Evolutionary conservation across 192 early-diverging fungal genomes (phyloP).

Genomic region (Backusella tuberculispora): DNA sequence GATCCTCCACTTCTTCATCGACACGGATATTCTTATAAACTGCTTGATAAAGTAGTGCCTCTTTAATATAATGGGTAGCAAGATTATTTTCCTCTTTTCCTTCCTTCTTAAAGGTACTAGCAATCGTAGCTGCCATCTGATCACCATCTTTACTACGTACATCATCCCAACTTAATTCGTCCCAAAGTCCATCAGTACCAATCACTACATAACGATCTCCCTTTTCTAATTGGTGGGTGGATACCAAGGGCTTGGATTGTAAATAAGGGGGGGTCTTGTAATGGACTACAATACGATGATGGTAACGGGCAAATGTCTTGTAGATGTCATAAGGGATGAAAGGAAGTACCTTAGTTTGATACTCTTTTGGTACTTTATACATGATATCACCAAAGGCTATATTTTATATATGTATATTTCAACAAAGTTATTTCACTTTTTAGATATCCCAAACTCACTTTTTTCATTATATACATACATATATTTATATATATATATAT

Average conservation of each 20-base stretch:
- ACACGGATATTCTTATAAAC: conserved; percentile 29
- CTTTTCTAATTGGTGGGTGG: conserved; percentile 57
- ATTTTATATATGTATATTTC: conserved; percentile 60
- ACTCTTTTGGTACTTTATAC: conserved; percentile 56
- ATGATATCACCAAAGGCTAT: conserved; percentile 71
- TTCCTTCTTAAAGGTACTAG: conserved; percentile 15
- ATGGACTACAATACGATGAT: conserved; percentile 43
- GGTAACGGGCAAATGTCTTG: conserved; percentile 39
- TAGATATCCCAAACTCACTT: no score
- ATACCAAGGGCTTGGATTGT: conserved; percentile 74
- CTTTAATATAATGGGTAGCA: conserved; percentile 32
- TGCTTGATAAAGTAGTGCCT: conserved; percentile 30
- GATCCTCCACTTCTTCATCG: conserved; percentile 1
- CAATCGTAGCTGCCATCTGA: conserved; percentile 51
- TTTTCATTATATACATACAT: no score
- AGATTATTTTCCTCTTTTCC: conserved; percentile 24
- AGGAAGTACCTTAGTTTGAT: conserved; percentile 52
- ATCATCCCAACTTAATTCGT: conserved; percentile 70
- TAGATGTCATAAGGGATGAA: conserved; percentile 46
- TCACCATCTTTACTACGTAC: conserved; percentile 58
- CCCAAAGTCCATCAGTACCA: conserved; percentile 86
- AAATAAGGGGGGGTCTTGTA: conserved; percentile 74
- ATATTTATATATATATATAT: no score
- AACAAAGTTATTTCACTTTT: background rate
- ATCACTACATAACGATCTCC: conserved; percentile 77